phyloP scores from a whole-genome alignment of 2,329 filamentous ascomycete species.

The Elsinoe batatas region DNA sequence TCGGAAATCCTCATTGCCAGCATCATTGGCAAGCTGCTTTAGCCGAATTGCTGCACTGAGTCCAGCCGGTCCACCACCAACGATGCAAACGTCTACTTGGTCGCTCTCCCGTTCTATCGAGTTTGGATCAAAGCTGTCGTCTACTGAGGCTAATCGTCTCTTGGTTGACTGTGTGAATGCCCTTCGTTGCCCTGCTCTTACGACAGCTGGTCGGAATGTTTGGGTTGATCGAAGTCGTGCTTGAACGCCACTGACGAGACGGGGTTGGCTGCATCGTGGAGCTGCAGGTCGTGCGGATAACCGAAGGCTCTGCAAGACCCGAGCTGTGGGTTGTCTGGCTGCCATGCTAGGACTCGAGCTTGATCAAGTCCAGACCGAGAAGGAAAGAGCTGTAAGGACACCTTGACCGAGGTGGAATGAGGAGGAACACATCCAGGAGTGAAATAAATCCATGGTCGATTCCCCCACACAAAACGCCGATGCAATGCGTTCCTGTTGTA shows the following conservation, averaged over 20 bases:
- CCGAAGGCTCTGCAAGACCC: slow-evolving; percentile 1
- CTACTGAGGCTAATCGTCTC: slow-evolving; percentile 27
- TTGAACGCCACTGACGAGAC: not conserved
- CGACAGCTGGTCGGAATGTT: slow-evolving; percentile 24
- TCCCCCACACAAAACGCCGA: slow-evolving; percentile 10
- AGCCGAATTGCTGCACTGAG: slow-evolving; percentile 86
- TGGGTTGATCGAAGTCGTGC: slow-evolving; percentile 1
- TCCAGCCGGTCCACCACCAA: slow-evolving; percentile 91
- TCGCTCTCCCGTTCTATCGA: slow-evolving; percentile 78
- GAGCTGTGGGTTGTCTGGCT: not conserved
- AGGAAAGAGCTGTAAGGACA: not conserved
- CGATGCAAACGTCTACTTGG: slow-evolving; percentile 90
- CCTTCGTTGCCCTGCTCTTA: slow-evolving; percentile 28
- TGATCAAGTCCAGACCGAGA: not conserved
- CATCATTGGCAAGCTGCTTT: slow-evolving; percentile 90
- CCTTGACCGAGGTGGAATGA: not conserved
- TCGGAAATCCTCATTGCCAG: slow-evolving; percentile 90
- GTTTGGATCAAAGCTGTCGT: slow-evolving; percentile 35
- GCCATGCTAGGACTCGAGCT: not conserved
- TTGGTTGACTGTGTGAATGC: slow-evolving; percentile 23
- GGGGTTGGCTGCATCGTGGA: not conserved
- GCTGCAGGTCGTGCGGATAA: not conserved
- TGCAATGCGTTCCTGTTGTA: slow-evolving; percentile 13
- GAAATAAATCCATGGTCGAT: not conserved
- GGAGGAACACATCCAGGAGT: slow-evolving; percentile 3